Evolutionary conservation across 768 basidiomycete species (phyloP), one percentile per base, ranked within the genome.

Genomic region (Boletus subcaerulescens): DNA sequence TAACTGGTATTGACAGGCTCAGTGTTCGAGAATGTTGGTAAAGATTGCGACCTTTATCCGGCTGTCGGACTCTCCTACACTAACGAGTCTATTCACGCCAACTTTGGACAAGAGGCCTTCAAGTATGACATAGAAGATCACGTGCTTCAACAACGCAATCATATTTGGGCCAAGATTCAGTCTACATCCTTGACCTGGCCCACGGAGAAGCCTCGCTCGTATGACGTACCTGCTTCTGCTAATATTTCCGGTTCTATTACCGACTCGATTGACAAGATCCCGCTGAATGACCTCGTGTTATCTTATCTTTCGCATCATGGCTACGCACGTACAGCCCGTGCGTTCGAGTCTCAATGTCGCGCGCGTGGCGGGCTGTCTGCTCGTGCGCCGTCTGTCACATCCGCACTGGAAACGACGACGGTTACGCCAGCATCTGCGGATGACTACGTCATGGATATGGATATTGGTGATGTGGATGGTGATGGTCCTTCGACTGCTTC

Each of bases 51-150:
- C 22, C 67, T 97, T 24, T 93, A 87, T 65, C 95, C 96, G 3
- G 85, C 91, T n/a, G 81, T 97, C 53, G 95, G 94, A 24, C 77
- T 98, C 51, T 88, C 90, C 47, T 87, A 93, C 63, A 73, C 78
- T 1, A 82, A 82, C 33, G 96, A 98, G 71, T 76, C 82, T 13
- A 73, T 98, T 38, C 82, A 84, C 33, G 87, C 86, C 64, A 98
- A 98, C 74, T 95, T 98, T 68, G 93, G 93, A 26, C 85, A 87
- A 65, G 83, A 83, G 10, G 79, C 85, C 4, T 98, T 98, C 81
- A 80, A 77, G 61, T 98, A 84, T 69, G 94, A 97, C 70, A 96
- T 98, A 65, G 90, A 94, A 52, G 82, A 85, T 45, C 84, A 95
- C 63, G 88, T 91, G 15, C 85, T 86, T 58, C 84, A 86, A 60